Base-by-base conservation (phyloP, 1,139 yeast genomes). In the Candida labiduridarum region DNA sequence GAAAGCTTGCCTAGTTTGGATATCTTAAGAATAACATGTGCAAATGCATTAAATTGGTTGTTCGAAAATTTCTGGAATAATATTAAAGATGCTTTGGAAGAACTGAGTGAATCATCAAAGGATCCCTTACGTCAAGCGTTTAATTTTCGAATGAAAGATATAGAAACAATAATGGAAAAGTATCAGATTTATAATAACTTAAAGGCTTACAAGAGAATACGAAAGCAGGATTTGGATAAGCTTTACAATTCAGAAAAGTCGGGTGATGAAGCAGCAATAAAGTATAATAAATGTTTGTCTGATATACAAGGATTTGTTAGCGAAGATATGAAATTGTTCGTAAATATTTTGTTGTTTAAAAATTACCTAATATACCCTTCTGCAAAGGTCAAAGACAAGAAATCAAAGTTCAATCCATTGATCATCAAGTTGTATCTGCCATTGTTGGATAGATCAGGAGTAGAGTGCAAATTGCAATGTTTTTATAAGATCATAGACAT, bases 1-100 rank as follows among this genome's bases (percentile, higher is more conserved):
- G 98, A 94, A 58, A 77, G 73, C 14, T 68, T 94, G 19, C 97
- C 98, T 0, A 78, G 87, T 35, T 60, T 90, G 41, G 83, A 79
- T 44, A 76, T 88, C 68, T 74, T 94, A 19, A 73, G 96, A 39
- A 65, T 73, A 30, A 82, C 85, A 5, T 70, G 84, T 5, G 61
- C 64, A 5, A 72, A 80, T 50, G 97, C 96, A 0, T 65, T 92
- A 44, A 71, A 68, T 9, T 95, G 99, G 98, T 68, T 94, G 2
- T 78, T 77, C 66, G 79, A 74, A 10, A 76, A 87, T 60, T 94
- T 87, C 68, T 94, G 99, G 99, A 59, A 64, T 41, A 72, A 70
- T 31, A 65, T 79, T 44, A 64, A 66, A 31, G 60, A 61, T 43
- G 55, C 58, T 11, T 62, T 59, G 2, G 67, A 61, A 4, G 68